Percentiles rank a stretch among this genome's conserved stretches.
Evolutionary conservation across 192 early-diverging fungal species (phyloP).

Genomic region (Podila clonocystis): DNA sequence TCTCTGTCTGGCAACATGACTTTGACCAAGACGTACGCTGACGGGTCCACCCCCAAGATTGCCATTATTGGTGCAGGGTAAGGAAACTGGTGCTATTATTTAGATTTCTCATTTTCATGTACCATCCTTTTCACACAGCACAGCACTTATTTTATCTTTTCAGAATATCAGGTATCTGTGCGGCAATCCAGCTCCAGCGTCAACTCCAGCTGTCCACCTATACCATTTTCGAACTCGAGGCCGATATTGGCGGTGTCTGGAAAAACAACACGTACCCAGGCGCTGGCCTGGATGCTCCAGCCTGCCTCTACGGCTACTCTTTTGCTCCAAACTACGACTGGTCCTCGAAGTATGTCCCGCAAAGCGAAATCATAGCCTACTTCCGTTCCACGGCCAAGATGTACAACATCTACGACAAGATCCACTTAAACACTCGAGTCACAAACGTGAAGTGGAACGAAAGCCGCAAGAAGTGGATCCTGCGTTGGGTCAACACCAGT

Average conservation of each 20-base stretch:
- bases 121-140: too few relatives aligned
- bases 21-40: constrained; percentile 3
- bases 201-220: constrained; percentile 43
- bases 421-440: constrained; percentile 41
- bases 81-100: neutral
- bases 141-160: neutral
- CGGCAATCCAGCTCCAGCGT: constrained; percentile 54
- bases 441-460: constrained; percentile 42
- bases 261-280: constrained; percentile 52
- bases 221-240: constrained; percentile 47
- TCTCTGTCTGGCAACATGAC: neutral
- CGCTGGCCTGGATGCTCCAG: constrained; percentile 55
- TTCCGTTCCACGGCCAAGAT: constrained; percentile 34
- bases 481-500: constrained; percentile 22
- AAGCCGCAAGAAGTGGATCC: constrained; percentile 25
- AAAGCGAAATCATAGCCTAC: constrained; percentile 22
- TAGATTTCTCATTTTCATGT: too few relatives aligned
- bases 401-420: constrained; percentile 45
- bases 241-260: constrained; percentile 60
- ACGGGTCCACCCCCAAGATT: constrained; percentile 13
- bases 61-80: constrained; percentile 34
- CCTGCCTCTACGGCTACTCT: constrained; percentile 55
- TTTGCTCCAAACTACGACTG: constrained; percentile 59
- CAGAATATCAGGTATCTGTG: constrained; percentile 52
- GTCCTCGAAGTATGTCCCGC: constrained; percentile 36